phyloP scores from a whole-genome alignment of 139 green algal species.

The Auxenochlorella pyrenoidosa region DNA sequence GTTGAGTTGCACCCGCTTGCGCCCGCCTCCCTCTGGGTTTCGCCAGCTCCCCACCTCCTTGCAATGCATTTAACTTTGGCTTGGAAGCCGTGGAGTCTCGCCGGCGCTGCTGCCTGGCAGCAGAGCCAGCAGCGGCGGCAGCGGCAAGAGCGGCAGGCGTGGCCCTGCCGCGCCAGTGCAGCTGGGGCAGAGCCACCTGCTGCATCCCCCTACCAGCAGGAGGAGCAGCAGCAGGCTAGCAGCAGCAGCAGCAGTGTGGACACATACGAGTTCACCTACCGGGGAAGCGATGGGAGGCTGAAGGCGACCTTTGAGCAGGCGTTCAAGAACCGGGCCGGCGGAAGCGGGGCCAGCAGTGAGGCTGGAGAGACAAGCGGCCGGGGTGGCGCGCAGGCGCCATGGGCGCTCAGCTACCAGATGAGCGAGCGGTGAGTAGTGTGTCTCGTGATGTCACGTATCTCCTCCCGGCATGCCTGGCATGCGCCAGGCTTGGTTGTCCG shows the following conservation, averaged over 20 bases:
- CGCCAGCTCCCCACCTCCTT: too few relatives aligned
- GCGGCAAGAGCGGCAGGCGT: background rate
- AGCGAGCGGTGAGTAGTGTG: slow-evolving; percentile 53
- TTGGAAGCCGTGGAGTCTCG: too few relatives aligned
- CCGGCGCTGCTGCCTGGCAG: too few relatives aligned
- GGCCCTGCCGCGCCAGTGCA: background rate
- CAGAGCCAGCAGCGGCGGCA: background rate
- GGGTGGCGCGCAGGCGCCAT: slow-evolving; percentile 30
- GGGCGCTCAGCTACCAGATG: slow-evolving; percentile 71
- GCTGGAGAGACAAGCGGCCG: background rate
- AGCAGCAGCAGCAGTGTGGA: background rate
- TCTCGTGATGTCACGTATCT: too few relatives aligned
- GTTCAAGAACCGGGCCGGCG: slow-evolving; percentile 37
- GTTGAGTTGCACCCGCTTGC: too few relatives aligned
- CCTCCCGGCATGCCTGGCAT: too few relatives aligned
- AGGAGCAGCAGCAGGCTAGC: background rate
- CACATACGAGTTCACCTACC: slow-evolving; percentile 36
- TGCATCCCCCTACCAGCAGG: background rate
- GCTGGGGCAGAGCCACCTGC: background rate
- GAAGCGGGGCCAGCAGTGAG: background rate
- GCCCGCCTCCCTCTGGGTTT: too few relatives aligned
- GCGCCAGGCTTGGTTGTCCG: too few relatives aligned
- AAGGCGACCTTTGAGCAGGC: slow-evolving; percentile 74
- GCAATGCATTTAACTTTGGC: too few relatives aligned
- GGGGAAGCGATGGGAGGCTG: slow-evolving; percentile 45